These are phyloP conservation scores for Venturia oleaginea DNA, from an alignment of 2,329 filamentous ascomycete genomes.

Conservation along the genomic window DNA sequence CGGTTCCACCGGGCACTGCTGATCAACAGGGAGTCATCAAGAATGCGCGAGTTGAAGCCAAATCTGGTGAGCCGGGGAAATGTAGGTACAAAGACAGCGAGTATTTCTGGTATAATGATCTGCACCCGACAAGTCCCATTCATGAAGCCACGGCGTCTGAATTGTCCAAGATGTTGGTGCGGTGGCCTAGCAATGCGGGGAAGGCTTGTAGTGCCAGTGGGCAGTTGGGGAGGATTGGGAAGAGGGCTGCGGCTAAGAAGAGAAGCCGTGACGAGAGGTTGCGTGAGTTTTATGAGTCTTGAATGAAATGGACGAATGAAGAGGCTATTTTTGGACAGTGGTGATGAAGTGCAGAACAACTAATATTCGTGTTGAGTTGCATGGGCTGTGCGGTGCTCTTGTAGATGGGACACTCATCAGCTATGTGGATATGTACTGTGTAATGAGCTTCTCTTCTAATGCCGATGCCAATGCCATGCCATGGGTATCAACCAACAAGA, in stretches of 20 bases:
- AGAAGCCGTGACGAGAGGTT: background rate
- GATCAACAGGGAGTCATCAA: background rate
- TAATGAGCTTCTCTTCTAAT: background rate
- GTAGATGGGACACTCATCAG: background rate
- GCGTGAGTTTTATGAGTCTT: background rate
- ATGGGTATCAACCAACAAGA: background rate
- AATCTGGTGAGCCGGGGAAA: background rate
- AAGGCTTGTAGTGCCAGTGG: background rate
- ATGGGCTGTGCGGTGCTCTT: background rate
- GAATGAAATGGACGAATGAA: background rate
- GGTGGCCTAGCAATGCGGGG: background rate
- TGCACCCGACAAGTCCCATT: constrained; percentile 56
- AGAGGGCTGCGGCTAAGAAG: background rate
- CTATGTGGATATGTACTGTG: background rate
- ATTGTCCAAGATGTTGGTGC: constrained; percentile 26
- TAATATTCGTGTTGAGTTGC: background rate
- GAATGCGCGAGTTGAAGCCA: background rate
- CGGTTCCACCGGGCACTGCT: background rate
- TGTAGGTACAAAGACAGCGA: constrained; percentile 45
- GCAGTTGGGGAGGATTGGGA: background rate
- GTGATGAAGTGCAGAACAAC: background rate
- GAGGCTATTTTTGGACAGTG: background rate
- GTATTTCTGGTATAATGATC: constrained; percentile 55
- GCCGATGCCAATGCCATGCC: background rate
- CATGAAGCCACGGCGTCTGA: constrained; percentile 50